phyloP scores from a whole-genome alignment of 257 asterid genomes.

The Eustoma russellianum region DNA sequence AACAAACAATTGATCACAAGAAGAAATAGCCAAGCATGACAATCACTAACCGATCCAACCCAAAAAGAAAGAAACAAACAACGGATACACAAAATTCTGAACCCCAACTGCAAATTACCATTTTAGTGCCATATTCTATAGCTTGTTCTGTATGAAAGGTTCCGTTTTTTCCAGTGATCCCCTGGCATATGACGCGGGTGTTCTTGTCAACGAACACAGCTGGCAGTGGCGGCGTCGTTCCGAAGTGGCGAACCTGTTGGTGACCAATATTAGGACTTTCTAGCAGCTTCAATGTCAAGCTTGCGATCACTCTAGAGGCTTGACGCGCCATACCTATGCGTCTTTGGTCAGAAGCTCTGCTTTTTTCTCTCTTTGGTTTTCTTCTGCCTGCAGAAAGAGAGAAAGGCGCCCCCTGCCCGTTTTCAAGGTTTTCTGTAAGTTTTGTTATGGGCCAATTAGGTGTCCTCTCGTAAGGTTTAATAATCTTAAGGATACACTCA shows the following conservation, averaged over 20 bases:
- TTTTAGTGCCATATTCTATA: slow-evolving; percentile 88
- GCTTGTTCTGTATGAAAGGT: slow-evolving; percentile 96
- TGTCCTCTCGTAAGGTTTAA: too few species aligned
- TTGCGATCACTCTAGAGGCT: slow-evolving; percentile 51
- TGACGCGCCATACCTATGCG: slow-evolving; percentile 50
- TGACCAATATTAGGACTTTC: slow-evolving; percentile 14
- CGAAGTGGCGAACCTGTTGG: slow-evolving; percentile 61
- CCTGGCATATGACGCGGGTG: slow-evolving; percentile 91
- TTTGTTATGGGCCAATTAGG: too few species aligned
- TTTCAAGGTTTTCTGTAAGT: too few species aligned
- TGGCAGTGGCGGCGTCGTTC: slow-evolving; percentile 71
- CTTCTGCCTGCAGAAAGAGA: too few species aligned
- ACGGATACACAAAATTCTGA: background rate
- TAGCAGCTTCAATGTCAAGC: slow-evolving; percentile 41
- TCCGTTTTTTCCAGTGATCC: slow-evolving; percentile 92
- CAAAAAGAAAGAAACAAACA: background rate
- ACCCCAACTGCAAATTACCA: slow-evolving; percentile 26
- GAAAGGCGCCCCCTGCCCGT: too few species aligned
- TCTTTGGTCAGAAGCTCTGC: too few species aligned
- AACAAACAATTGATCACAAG: background rate
- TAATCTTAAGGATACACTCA: too few species aligned
- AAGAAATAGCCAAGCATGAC: background rate
- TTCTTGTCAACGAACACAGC: slow-evolving; percentile 89
- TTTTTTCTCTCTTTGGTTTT: too few species aligned
- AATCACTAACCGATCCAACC: background rate